Evolutionary conservation across 805 yeast genomes (phyloP), one percentile per base, ranked within the genome.

Genomic region (Candida chauliodis): DNA sequence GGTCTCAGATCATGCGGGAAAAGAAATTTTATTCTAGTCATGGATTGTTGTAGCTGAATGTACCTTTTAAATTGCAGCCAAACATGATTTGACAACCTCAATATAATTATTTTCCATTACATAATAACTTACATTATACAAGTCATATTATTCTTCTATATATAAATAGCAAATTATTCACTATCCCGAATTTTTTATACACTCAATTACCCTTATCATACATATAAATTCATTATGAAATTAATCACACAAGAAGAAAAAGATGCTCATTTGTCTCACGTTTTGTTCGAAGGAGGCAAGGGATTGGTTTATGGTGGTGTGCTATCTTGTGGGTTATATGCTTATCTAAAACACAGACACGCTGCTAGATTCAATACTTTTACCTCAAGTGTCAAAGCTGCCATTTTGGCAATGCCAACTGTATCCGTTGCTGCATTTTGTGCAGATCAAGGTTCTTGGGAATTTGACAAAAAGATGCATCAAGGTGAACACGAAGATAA

Each of bases 401-500:
- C 64, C 44, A 49, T 66, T 31, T 34, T 66, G 25, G 52, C 58
- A 17, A 58, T 66, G 61, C 74, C 74, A 23, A 64, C 73, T 7
- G 52, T 66, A 35, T 52, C 63, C 2, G 37, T 55, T 28, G 56
- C 53, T 9, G 71, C 71, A 0, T 66, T 68, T 41, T 68, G 52
- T 52, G 73, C 72, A 10, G 74, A 68, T 43, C 66, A 63, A 42
- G 74, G 74, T 11, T 65, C 71, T 16, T 58, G 66, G 43, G 72
- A 65, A 40, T 68, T 66, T 41, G 73, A 68, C 45, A 52, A 59
- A 36, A 50, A 53, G 33, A 53, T 64, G 63, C 60, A 67, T 50
- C 51, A 57, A 10, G 47, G 58, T 20, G 59, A 50, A 8, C 55
- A 57, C 34, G 45, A 50, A 33, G 55, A 61, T 39, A 40, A 44